Evolutionary conservation across 2,329 filamentous ascomycete species (phyloP).

Genomic region (Akanthomyces uredinophilus): DNA sequence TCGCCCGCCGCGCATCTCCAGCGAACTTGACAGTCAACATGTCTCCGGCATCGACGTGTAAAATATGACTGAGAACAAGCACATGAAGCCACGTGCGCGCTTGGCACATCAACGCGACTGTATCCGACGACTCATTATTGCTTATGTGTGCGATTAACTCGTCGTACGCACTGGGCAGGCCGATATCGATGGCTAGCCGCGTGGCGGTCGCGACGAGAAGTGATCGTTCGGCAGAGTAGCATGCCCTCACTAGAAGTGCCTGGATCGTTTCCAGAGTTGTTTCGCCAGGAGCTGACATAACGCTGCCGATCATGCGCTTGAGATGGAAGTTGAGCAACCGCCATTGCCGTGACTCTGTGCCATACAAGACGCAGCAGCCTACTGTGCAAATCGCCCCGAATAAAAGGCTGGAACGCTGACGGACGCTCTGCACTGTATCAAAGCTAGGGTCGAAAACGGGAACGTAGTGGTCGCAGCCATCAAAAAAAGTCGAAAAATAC

Average conservation of each 20-base stretch:
- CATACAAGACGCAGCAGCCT: constrained; percentile 41
- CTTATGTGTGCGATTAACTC: constrained; percentile 25
- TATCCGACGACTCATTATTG: background rate
- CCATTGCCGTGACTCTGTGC: constrained; percentile 33
- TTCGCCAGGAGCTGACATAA: constrained; percentile 20
- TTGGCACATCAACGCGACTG: constrained; percentile 32
- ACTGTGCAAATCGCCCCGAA: constrained; percentile 48
- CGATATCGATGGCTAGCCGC: constrained; percentile 44
- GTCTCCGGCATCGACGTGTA: constrained; percentile 35
- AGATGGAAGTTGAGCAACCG: constrained; percentile 40
- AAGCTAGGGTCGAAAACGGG: constrained; percentile 24
- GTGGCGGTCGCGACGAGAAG: constrained; percentile 45
- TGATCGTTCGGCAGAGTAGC: constrained; percentile 48
- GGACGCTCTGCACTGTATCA: constrained; percentile 42
- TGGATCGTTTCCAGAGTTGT: constrained; percentile 45
- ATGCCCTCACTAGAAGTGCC: constrained; percentile 45
- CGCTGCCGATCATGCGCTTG: constrained; percentile 39
- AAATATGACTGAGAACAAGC: constrained; percentile 47
- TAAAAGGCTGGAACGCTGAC: constrained; percentile 42
- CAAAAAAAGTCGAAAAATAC: constrained; percentile 24
- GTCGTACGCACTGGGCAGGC: constrained; percentile 39
- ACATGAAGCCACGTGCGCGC: constrained; percentile 48
- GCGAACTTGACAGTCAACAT: constrained; percentile 28
- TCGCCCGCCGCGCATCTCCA: constrained; percentile 40
- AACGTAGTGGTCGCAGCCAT: constrained; percentile 25